A percentile compares a stretch with the other conserved stretches of the same genome.
These are phyloP conservation scores for Trichoderma virens DNA, from an alignment of 495 filamentous ascomycete genomes.

Conservation along the genomic window DNA sequence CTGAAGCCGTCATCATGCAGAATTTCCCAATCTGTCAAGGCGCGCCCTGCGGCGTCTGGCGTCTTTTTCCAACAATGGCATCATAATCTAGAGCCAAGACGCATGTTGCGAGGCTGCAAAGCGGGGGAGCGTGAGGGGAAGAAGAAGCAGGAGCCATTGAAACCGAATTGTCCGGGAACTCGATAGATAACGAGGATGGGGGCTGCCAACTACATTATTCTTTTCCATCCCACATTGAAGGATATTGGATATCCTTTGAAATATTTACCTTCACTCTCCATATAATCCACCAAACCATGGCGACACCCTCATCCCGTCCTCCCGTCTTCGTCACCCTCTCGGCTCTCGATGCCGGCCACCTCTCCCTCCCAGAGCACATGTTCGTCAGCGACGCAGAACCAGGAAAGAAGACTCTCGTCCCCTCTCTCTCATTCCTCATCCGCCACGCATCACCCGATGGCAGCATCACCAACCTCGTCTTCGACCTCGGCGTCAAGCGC, in stretches of 20 bases:
- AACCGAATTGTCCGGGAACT: too few relatives aligned
- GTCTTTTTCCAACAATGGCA: too few relatives aligned
- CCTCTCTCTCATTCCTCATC: conserved; percentile 34
- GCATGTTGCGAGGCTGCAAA: too few relatives aligned
- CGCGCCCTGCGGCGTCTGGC: too few relatives aligned
- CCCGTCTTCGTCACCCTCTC: conserved; percentile 20
- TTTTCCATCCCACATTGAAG: too few relatives aligned
- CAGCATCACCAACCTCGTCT: conserved; percentile 31
- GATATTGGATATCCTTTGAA: too few relatives aligned
- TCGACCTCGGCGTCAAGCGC: conserved; percentile 42
- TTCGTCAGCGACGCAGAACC: conserved; percentile 30
- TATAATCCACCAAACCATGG: not conserved
- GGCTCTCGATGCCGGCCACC: conserved; percentile 24
- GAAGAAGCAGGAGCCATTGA: not conserved
- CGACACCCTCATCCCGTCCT: not conserved
- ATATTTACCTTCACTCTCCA: too few relatives aligned
- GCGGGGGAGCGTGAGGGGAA: not conserved
- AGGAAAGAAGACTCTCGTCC: conserved; percentile 22
- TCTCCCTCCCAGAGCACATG: conserved; percentile 28
- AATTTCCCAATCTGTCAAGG: too few relatives aligned
- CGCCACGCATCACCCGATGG: conserved; percentile 15
- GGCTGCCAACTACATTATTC: too few relatives aligned
- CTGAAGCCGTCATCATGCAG: too few relatives aligned
- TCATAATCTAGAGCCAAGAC: too few relatives aligned
- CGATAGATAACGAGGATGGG: too few relatives aligned